Base-by-base conservation (phyloP, 106 monocot genomes). In the Chionographis japonica region DNA sequence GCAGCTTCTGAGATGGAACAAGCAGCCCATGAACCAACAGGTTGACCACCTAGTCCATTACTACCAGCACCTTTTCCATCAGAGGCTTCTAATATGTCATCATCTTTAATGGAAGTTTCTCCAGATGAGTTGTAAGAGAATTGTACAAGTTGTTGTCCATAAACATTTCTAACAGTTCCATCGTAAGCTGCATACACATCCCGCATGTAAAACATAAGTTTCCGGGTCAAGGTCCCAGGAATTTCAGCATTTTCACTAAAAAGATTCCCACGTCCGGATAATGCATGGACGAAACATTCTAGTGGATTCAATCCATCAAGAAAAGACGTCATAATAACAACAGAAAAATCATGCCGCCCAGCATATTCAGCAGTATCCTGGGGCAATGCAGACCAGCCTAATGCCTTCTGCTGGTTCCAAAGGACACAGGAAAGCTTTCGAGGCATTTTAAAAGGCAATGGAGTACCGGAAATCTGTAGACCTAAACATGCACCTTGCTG, bases 1-100 rank as follows among this genome's bases (percentile, higher is more conserved):
- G 97, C 97, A 71, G 92, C 84, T 68, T 97, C 97, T 72, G 92
- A 85, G 63, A 97, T 73, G 6, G 97, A 78, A 78, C 78, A 87
- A 60, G 92, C 79, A 78, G 97, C 86, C 78, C 75, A 78, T 43
- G 83, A 79, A 53, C 97, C 97, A 49, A 83, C 82, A 77, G 97
- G 92, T 38, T 86, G 66, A 66, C 86, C 88, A 77, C 83, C 81
- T 64, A 74, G 19, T 35, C 14, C 62, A 77, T 43, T 18, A 20
- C 35, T 65, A 37, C 46, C 40, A 54, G 50, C 50, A 66, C 6
- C n/a, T 17, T 53, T 13, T 58, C 40, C 61, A 49, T 56, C 60
- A 40, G 46, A 53, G 4, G 66, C 13, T 53, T 57, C 13, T 61
- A 8, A 67, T 68, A 39, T 36, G 3, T 70, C 38, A 1, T 15